Evolutionary conservation across 139 green algal species (phyloP), one percentile per base, ranked within the genome.

Genomic region (Picochlorum sp.): DNA sequence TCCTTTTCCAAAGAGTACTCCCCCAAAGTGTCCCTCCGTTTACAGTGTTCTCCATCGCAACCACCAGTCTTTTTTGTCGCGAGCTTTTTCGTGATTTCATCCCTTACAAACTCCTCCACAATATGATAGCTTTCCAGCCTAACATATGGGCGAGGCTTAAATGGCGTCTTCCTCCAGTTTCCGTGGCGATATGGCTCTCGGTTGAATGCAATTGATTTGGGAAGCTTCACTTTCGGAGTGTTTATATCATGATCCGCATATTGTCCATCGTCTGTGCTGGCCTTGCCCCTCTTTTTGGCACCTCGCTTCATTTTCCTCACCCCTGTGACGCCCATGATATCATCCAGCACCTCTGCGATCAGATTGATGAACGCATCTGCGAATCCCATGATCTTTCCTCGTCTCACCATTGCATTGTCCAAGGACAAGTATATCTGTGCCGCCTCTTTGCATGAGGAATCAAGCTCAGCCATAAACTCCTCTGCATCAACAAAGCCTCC

Each of bases 41-140:
- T 55, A 44, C 85, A 90, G 67, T 81, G 69, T 52, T 77, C 45
- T 44, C 76, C 76, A 41, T 68, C 60, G 51, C 81, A 88, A 34
- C 77, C 72, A 21, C 52, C 67, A 8, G 65, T 62, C 51, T 85
- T 85, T 31, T 62, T 51, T 3, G 85, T 91, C 13, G 57, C 59
- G 50, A 92, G 65, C 72, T 89, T 91, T 64, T 60, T 67, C 21
- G 64, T 28, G 51, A 91, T 77, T 38, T 41, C 15, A n/a, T 81
- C 74, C 3, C 30, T 23, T 10, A 66, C 52, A 26, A 31, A 54
- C 2, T 83, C 72, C 65, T 76, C 75, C 2, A 63, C 49, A 38
- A 89, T 75, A 30, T 81, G 63, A 62, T 88, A 88, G n/a, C 75
- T 67, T 3, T 49, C 49, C 51, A 89, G 60, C 7, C 65, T 49